A percentile compares a stretch with the other conserved stretches of the same genome.
Conservation (phyloP, 805 yeast genomes). For the Suhomyces kilbournensis region DNA sequence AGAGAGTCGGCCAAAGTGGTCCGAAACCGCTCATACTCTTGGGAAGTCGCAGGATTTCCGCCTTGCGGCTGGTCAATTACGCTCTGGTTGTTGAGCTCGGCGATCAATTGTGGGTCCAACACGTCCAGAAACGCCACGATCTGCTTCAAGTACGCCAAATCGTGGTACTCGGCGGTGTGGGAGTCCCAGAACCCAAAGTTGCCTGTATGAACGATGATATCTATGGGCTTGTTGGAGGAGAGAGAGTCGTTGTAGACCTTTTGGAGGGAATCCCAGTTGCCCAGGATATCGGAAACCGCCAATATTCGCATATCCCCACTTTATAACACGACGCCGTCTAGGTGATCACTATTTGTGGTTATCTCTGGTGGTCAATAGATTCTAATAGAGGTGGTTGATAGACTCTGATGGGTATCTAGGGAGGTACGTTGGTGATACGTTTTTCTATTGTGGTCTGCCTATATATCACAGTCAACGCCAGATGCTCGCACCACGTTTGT, state of each 20-base stretch:
- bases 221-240: constrained; percentile 11
- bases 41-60: not conserved
- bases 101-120: constrained; percentile 46
- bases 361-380: not conserved
- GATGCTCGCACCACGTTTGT: not conserved
- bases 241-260: constrained; percentile 12
- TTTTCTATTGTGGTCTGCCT: not conserved
- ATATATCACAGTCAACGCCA: not conserved
- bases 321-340: too few relatives aligned
- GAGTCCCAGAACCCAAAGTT: constrained; percentile 61
- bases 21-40: constrained; percentile 5
- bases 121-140: constrained; percentile 66
- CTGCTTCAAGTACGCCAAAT: constrained; percentile 56
- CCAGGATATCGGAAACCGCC: constrained; percentile 29
- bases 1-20: constrained; percentile 6
- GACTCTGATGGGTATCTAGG: not conserved
- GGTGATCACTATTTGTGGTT: too few relatives aligned
- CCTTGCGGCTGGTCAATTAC: constrained; percentile 2
- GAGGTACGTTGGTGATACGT: not conserved
- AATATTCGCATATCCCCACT: constrained; percentile 11
- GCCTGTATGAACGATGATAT: constrained; percentile 20
- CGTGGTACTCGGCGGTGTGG: constrained; percentile 52
- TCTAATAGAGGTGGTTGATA: not conserved
- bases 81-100: constrained; percentile 47
- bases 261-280: constrained; percentile 19